phyloP scores from a whole-genome alignment of 2,329 filamentous ascomycete species.

The Penicillium italicum region DNA sequence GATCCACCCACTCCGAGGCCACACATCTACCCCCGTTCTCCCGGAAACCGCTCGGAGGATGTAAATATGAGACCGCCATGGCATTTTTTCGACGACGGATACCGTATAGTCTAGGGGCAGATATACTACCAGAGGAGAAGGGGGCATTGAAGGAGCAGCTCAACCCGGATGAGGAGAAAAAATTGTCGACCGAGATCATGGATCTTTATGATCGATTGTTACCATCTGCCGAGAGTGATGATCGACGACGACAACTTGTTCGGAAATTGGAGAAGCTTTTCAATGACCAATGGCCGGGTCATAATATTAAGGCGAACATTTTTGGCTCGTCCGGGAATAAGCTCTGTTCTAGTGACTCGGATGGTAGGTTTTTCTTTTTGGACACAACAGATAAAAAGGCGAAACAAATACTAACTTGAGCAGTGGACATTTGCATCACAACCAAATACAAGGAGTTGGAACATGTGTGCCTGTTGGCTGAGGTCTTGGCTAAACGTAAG shows the following conservation, averaged over 20 bases:
- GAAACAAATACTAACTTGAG: slow-evolving; percentile 22
- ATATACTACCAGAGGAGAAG: slow-evolving; percentile 67
- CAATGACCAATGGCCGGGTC: slow-evolving; percentile 86
- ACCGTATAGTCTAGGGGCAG: slow-evolving; percentile 84
- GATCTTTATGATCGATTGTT: slow-evolving; percentile 80
- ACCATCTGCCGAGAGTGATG: slow-evolving; percentile 74
- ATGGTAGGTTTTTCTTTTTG: slow-evolving; percentile 59
- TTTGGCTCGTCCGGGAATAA: slow-evolving; percentile 98
- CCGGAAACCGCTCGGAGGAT: slow-evolving; percentile 64
- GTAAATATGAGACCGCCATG: slow-evolving; percentile 84
- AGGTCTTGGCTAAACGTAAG: slow-evolving; percentile 79
- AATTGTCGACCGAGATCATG: slow-evolving; percentile 76
- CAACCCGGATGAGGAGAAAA: slow-evolving; percentile 67
- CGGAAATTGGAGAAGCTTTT: slow-evolving; percentile 82
- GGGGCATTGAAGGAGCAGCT: slow-evolving; percentile 68
- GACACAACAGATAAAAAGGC: not conserved
- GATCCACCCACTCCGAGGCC: slow-evolving; percentile 85
- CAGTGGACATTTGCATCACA: slow-evolving; percentile 97
- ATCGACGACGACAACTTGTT: slow-evolving; percentile 71
- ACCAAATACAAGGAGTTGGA: slow-evolving; percentile 85
- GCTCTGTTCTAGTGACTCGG: slow-evolving; percentile 90
- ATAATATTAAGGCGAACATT: slow-evolving; percentile 83
- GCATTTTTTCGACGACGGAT: slow-evolving; percentile 80
- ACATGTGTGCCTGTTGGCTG: slow-evolving; percentile 84
- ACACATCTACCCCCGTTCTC: slow-evolving; percentile 69